Evolutionary conservation across 2,329 filamentous ascomycete genomes (phyloP), one percentile per base, ranked within the genome.

Genomic region (Fusarium hainanense): DNA sequence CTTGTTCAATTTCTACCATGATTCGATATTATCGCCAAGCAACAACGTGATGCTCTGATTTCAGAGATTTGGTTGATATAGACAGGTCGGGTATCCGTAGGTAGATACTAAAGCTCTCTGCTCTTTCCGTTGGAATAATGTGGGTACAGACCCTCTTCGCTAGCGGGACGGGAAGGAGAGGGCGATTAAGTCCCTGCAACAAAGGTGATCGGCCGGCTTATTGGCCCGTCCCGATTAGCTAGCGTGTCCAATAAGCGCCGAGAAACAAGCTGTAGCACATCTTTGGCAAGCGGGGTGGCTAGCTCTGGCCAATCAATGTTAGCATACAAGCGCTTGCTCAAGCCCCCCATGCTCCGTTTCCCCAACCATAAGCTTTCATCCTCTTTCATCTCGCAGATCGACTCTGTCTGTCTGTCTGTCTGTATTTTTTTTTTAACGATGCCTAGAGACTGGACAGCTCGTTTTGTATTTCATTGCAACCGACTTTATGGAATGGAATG

Each of bases 171-270:
- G 70, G 71, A 74, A 70, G 71, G 70, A 69, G 61, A 70, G 68
- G 72, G 77, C 78, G 77, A 79, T 78, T 76, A 76, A 70, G 76
- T 72, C 78, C 79, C 71, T 80, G 79, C 66, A 66, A 62, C 40
- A 62, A 58, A 70, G 66, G 78, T 81, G 79, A 80, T 79, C 70
- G 68, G 54, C 59, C 63, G 64, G 67, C 69, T 76, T 69, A 80
- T 80, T 80, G 79, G 79, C 63, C 68, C 59, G 54, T 65, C 52
- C 66, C 64, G 63, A 48, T 57, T 9, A 74, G 65, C 58, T 71
- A 59, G 58, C 55, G 41, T 68, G 69, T 58, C 82, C 81, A 83
- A 83, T 83, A 72, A 58, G 63, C 71, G 58, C 67, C 73, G 63
- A 73, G 76, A 75, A 71, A 69, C 66, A 23, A 73, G 58, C 49